phyloP scores from a whole-genome alignment of 2,329 filamentous ascomycete genomes.

The Capronia epimyces region DNA sequence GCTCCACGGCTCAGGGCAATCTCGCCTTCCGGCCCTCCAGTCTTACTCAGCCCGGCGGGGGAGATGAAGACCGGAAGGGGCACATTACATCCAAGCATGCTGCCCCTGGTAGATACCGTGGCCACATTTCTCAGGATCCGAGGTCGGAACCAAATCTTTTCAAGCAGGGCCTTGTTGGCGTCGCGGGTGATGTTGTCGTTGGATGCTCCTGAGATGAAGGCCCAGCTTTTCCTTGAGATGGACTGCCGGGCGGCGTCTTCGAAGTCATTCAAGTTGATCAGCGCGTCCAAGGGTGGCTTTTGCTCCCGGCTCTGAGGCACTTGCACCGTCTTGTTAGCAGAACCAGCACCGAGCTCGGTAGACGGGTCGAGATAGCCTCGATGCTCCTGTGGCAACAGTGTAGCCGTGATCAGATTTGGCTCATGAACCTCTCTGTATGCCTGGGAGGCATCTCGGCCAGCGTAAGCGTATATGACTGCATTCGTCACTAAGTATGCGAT shows the following conservation, averaged over 20 bases:
- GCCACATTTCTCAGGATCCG: slow-evolving; percentile 41
- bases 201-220: slow-evolving; percentile 30
- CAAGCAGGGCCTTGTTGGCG: slow-evolving; percentile 32
- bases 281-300: slow-evolving; percentile 19
- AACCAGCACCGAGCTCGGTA: slow-evolving; percentile 3
- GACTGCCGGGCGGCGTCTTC: slow-evolving; percentile 20
- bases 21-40: slow-evolving; percentile 43
- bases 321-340: neutral
- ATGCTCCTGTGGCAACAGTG: slow-evolving; percentile 30
- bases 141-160: slow-evolving; percentile 44
- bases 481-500: neutral
- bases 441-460: slow-evolving; percentile 42
- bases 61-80: slow-evolving; percentile 24
- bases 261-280: slow-evolving; percentile 25
- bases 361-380: slow-evolving; percentile 12
- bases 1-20: slow-evolving; percentile 36
- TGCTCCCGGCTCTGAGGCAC: slow-evolving; percentile 13
- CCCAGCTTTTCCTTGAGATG: slow-evolving; percentile 28
- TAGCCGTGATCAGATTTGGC: slow-evolving; percentile 37
- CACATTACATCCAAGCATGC: slow-evolving; percentile 22
- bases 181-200: slow-evolving; percentile 23
- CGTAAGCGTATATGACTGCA: slow-evolving; percentile 43
- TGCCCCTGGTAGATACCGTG: slow-evolving; percentile 35
- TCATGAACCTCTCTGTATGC: slow-evolving; percentile 43
- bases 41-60: slow-evolving; percentile 36